These are phyloP conservation scores for Colletotrichum spaethianum DNA, from an alignment of 2,329 filamentous ascomycete genomes.

Conservation along the genomic window DNA sequence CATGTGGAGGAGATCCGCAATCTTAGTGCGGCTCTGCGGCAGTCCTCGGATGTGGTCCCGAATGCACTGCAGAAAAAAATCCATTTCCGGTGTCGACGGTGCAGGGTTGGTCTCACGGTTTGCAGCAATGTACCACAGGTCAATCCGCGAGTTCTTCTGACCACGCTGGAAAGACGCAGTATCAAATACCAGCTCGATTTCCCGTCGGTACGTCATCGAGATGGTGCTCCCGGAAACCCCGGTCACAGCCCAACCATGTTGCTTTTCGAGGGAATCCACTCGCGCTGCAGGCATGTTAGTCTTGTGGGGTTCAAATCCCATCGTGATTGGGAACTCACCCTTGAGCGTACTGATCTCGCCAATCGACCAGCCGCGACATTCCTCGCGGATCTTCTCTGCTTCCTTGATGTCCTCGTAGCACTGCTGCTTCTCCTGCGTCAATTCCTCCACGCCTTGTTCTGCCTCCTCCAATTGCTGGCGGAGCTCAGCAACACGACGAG, in stretches of 20 bases:
- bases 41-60: constrained; percentile 76
- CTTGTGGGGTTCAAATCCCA: constrained; percentile 6
- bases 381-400: constrained; percentile 86
- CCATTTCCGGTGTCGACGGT: constrained; percentile 75
- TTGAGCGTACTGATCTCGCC: constrained; percentile 86
- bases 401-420: constrained; percentile 83
- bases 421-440: constrained; percentile 76
- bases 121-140: constrained; percentile 78
- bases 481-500: constrained; percentile 75
- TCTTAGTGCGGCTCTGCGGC: constrained; percentile 68
- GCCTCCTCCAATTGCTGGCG: constrained; percentile 77
- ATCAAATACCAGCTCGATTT: constrained; percentile 82
- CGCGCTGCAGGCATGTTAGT: constrained; percentile 68
- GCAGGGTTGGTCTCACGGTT: constrained; percentile 66
- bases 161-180: constrained; percentile 69
- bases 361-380: constrained; percentile 90
- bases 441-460: constrained; percentile 73
- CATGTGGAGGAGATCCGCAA: constrained; percentile 70
- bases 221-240: constrained; percentile 73
- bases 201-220: constrained; percentile 81
- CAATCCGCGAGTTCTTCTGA: constrained; percentile 69
- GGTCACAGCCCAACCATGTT: constrained; percentile 80
- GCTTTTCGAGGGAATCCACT: constrained; percentile 75
- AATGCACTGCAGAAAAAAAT: constrained; percentile 83
- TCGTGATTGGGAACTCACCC: constrained; percentile 61